A percentile compares a stretch with the other conserved stretches of the same genome.
phyloP scores from a whole-genome alignment of 805 yeast genomes.

The Candida alai region DNA sequence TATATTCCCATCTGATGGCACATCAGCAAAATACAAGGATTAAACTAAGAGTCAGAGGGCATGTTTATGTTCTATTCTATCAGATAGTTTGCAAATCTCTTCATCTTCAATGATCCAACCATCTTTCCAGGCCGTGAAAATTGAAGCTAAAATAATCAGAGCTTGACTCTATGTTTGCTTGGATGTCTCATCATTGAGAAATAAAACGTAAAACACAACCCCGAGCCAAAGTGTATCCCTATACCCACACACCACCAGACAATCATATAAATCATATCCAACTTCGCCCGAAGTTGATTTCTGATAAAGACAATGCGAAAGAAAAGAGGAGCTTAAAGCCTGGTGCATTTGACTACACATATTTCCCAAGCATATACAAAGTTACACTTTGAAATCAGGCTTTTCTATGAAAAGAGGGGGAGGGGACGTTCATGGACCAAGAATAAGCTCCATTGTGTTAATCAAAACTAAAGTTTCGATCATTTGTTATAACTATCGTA shows the following conservation, averaged over 20 bases:
- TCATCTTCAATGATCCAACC: constrained; percentile 45
- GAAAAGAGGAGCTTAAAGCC: no score
- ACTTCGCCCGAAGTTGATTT: constrained; percentile 20
- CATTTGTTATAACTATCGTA: constrained; percentile 78
- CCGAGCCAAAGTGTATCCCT: constrained; percentile 9
- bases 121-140: constrained; percentile 44
- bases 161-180: constrained; percentile 90
- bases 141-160: constrained; percentile 50
- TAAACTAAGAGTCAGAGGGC: no score
- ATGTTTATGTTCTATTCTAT: constrained; percentile 11
- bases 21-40: no score
- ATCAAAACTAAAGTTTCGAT: constrained; percentile 17
- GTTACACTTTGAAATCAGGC: constrained; percentile 2
- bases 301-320: no score
- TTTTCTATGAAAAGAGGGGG: constrained; percentile 16
- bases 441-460: constrained; percentile 90
- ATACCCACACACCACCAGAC: background rate
- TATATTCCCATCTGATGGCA: no score
- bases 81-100: constrained; percentile 63
- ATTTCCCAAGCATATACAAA: constrained; percentile 15
- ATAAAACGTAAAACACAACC: no score
- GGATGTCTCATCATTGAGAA: constrained; percentile 76
- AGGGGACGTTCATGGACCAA: constrained; percentile 57
- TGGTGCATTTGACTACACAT: constrained; percentile 68
- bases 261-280: constrained; percentile 9